Evolutionary conservation across 139 green algal species (phyloP).

Genomic region (Micromonas pusilla): DNA sequence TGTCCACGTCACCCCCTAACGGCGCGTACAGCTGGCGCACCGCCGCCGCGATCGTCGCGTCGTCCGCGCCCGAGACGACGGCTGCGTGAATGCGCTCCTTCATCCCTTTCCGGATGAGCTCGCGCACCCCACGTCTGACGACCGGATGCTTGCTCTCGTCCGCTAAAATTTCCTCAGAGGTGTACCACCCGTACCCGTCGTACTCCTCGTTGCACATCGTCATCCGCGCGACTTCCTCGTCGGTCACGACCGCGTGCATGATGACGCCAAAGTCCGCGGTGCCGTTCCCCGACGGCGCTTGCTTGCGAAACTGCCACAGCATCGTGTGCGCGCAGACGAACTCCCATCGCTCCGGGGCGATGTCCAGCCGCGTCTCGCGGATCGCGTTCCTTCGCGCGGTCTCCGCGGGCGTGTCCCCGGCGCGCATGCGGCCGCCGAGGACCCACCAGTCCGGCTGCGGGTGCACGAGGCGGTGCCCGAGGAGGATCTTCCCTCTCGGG

Average conservation of each 20-base stretch:
- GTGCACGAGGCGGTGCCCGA: slow-evolving; percentile 3
- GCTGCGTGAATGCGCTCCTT: not conserved
- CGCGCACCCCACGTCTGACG: not conserved
- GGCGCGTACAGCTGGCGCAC: not conserved
- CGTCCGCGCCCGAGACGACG: not conserved
- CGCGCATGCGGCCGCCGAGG: slow-evolving; percentile 19
- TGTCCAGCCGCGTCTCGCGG: slow-evolving; percentile 4
- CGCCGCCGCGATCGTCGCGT: slow-evolving; percentile 15
- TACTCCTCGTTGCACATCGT: slow-evolving; percentile 24
- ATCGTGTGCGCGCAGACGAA: slow-evolving; percentile 8
- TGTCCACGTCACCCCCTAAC: no score
- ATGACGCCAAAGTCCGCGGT: slow-evolving; percentile 14
- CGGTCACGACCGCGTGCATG: slow-evolving; percentile 11
- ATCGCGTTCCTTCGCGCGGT: not conserved
- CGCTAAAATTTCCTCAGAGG: not conserved
- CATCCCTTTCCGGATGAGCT: not conserved
- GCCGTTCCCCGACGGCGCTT: slow-evolving; percentile 20
- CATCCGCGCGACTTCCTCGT: slow-evolving; percentile 4
- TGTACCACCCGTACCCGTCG: not conserved
- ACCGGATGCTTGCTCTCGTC: not conserved
- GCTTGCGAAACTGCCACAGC: slow-evolving; percentile 5
- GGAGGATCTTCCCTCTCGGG: not conserved
- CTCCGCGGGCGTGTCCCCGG: not conserved
- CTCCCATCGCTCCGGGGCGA: not conserved
- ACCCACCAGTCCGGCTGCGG: slow-evolving; percentile 21